Evolutionary conservation across 139 green algal species (phyloP).

Genomic region (Gonium pectorale): DNA sequence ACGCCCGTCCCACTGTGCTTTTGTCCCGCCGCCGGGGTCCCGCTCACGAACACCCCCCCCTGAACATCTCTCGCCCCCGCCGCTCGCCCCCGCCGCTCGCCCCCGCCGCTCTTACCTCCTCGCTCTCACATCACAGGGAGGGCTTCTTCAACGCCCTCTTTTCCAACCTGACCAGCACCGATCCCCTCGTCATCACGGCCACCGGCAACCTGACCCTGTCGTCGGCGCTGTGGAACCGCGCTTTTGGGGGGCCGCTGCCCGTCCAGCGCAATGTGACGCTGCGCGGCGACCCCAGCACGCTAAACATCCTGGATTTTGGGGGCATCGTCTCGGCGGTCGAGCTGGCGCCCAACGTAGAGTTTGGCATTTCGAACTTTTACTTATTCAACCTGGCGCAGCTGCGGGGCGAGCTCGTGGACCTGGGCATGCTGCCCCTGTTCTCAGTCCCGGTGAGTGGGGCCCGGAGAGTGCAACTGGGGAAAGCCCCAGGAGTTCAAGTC

Average conservation of each 20-base stretch:
- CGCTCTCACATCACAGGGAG: not conserved
- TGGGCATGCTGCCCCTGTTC: not conserved
- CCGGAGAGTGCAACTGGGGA: no score
- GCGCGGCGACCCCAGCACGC: not conserved
- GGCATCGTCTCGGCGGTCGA: not conserved
- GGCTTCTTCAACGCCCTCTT: not conserved
- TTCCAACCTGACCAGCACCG: not conserved
- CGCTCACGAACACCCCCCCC: not conserved
- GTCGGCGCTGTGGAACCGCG: not conserved
- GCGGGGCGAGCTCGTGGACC: not conserved
- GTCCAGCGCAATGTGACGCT: not conserved
- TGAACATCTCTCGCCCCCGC: not conserved
- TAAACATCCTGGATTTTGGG: not conserved
- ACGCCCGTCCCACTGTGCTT: no score
- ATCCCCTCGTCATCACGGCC: not conserved
- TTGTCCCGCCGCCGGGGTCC: no score
- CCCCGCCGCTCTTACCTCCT: not conserved
- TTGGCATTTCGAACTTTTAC: not conserved
- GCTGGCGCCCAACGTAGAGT: not conserved
- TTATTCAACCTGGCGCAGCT: not conserved
- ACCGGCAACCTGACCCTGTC: not conserved
- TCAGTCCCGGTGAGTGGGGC: not conserved
- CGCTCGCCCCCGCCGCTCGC: not conserved
- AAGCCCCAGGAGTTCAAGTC: not conserved
- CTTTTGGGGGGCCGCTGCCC: not conserved